Evolutionary conservation across 2,329 filamentous ascomycete genomes (phyloP).

Genomic region (Ophiostoma triangulosporum): DNA sequence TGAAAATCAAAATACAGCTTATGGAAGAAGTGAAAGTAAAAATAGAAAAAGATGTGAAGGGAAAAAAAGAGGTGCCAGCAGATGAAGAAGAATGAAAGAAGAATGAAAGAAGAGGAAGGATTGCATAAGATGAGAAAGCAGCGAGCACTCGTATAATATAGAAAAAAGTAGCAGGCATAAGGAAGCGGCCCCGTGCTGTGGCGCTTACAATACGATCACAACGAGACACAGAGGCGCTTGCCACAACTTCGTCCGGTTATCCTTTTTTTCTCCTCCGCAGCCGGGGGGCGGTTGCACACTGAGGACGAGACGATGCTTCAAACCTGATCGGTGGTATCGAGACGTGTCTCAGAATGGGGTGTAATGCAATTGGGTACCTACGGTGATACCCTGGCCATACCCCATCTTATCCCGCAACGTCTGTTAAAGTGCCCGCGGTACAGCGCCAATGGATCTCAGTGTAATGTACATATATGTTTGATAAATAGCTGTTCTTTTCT

Average conservation of each 20-base stretch:
- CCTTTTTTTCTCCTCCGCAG: background rate
- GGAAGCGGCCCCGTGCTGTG: background rate
- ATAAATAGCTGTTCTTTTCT: background rate
- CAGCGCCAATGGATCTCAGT: too few relatives aligned
- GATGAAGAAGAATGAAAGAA: conserved; percentile 7
- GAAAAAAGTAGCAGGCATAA: background rate
- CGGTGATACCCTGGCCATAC: background rate
- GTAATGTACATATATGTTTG: background rate
- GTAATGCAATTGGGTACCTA: conserved; percentile 1
- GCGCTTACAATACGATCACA: background rate
- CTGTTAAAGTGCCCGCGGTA: background rate
- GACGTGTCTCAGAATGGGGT: conserved; percentile 13
- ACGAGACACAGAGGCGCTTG: background rate
- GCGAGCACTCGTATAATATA: conserved; percentile 5
- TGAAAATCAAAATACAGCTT: conserved; percentile 10
- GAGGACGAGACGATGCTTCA: conserved; percentile 8
- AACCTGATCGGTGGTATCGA: conserved; percentile 10
- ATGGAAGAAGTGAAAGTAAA: conserved; percentile 15
- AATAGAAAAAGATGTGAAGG: conserved; percentile 7
- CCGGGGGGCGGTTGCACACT: background rate
- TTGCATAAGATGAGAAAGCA: background rate
- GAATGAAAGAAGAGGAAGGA: conserved; percentile 5
- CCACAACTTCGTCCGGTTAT: background rate
- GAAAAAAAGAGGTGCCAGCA: conserved; percentile 8
- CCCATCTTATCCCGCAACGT: background rate